Base-by-base conservation (phyloP, 805 yeast species). In the Lachancea quebecensis region DNA sequence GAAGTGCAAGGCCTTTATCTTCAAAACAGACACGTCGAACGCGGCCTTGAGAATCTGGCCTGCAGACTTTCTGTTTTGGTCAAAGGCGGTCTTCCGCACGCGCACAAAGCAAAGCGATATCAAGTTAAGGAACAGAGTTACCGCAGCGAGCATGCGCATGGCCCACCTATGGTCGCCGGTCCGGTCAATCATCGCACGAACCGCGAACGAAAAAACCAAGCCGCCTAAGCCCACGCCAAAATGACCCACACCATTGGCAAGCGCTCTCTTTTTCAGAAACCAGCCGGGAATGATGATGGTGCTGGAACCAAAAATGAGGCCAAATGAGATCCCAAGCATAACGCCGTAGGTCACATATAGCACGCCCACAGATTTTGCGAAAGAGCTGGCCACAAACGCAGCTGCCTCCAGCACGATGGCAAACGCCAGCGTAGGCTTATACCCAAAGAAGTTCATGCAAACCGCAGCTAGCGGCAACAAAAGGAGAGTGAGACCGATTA, bases 321-420 rank as follows among this genome's bases (percentile, higher is more conserved):
- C 79, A 35, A 68, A 66, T 0, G 71, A 59, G 31, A 75, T 56
- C 29, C 88, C 84, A 42, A 73, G 74, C 37, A 84, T 48, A 2
- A 82, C 67, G 29, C 91, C 90, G 60, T 84, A 89, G 8, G 86
- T 77, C 36, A 81, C 60, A 53, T 73, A 81, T 10, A 85, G 56
- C 49, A 82, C 80, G 86, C 90, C 82, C n/a, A 79, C 55, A 29
- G 70, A 67, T 2, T 69, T 73, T 0, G 83, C 63, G 54, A 72
- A 81, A 5, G 84, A 75, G 1, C 89, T 86, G 50, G 82, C 54
- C 45, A 84, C 49, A 33, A 75, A 69, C 0, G 80, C 82, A 0
- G 72, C 70, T 47, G 78, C 74, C 56, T 81, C 79, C 10, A 74
- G 41, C 2, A 64, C 49, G 12, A 71, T 64, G 1, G 88, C 90